Percentiles rank a stretch among this genome's conserved stretches.
phyloP scores from a whole-genome alignment of 23 red algal genomes.

The Gracilaria domingensis region DNA sequence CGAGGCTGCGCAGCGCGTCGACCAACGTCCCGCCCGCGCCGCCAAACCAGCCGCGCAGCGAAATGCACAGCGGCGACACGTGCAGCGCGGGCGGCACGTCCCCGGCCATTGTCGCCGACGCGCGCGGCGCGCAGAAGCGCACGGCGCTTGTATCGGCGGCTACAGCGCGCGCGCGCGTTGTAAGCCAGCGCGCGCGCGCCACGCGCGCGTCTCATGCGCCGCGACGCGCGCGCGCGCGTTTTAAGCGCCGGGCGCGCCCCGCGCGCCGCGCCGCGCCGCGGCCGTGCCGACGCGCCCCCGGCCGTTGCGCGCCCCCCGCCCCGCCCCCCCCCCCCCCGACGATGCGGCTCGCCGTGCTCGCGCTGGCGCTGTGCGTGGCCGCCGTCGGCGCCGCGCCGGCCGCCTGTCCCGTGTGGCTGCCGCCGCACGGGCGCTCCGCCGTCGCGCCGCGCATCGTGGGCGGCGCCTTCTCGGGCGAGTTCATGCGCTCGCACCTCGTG shows the following conservation, averaged over 20 bases:
- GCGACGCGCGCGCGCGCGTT: neutral
- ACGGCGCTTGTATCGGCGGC: too few relatives aligned
- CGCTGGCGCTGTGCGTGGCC: neutral
- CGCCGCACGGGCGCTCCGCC: neutral
- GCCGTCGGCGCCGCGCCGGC: neutral
- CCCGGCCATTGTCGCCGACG: too few relatives aligned
- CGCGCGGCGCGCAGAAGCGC: too few relatives aligned
- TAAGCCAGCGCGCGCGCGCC: too few relatives aligned
- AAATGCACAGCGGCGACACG: too few relatives aligned
- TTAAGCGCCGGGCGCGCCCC: neutral
- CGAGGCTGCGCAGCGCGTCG: too few relatives aligned
- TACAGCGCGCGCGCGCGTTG: too few relatives aligned
- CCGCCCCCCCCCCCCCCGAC: neutral
- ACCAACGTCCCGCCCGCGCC: too few relatives aligned
- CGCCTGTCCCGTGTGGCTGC: neutral
- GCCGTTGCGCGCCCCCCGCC: neutral
- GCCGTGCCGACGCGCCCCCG: neutral
- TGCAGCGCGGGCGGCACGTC: too few relatives aligned
- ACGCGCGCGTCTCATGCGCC: too few relatives aligned
- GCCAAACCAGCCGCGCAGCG: too few relatives aligned
- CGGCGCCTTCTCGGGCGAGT: neutral
- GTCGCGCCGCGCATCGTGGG: slow-evolving; percentile 8
- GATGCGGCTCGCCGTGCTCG: neutral
- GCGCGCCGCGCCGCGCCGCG: too few relatives aligned
- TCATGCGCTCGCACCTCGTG: neutral